Conservation (phyloP, 768 basidiomycete genomes). For the Podaxis sp. region DNA sequence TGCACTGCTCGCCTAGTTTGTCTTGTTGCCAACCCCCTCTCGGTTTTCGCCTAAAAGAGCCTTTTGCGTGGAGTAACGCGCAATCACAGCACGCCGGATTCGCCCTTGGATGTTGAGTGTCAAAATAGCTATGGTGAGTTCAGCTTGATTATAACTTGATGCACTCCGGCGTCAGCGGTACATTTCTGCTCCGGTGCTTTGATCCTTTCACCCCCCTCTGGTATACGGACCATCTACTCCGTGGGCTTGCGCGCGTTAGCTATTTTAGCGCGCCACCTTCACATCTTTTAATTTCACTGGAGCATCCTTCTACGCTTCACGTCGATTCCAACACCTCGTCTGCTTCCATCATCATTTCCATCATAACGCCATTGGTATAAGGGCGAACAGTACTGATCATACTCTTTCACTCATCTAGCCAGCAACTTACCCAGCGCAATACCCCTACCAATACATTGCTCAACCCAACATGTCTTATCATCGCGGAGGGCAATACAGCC, state of each 20-base stretch:
- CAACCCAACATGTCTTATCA: slow-evolving; percentile 23
- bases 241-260: not conserved
- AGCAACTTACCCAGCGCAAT: slow-evolving; percentile 5
- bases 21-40: not conserved
- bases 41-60: not conserved
- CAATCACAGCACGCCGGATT: not conserved
- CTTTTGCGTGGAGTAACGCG: not conserved
- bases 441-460: slow-evolving; percentile 10
- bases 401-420: slow-evolving; percentile 8
- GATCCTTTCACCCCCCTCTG: not conserved
- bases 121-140: not conserved
- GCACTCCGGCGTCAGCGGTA: not conserved
- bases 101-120: not conserved
- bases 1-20: not conserved
- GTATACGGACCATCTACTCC: not conserved
- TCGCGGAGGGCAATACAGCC: slow-evolving; percentile 18
- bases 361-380: slow-evolving; percentile 13
- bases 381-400: slow-evolving; percentile 2
- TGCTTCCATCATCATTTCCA: slow-evolving; percentile 7
- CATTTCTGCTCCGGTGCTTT: slow-evolving; percentile 11
- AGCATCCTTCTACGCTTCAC: slow-evolving; percentile 1
- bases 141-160: not conserved
- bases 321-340: not conserved
- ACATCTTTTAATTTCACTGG: slow-evolving; percentile 1
- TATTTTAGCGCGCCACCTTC: not conserved